Evolutionary conservation across 805 yeast genomes (phyloP).

Genomic region (Wickerhamiella slavikovae): DNA sequence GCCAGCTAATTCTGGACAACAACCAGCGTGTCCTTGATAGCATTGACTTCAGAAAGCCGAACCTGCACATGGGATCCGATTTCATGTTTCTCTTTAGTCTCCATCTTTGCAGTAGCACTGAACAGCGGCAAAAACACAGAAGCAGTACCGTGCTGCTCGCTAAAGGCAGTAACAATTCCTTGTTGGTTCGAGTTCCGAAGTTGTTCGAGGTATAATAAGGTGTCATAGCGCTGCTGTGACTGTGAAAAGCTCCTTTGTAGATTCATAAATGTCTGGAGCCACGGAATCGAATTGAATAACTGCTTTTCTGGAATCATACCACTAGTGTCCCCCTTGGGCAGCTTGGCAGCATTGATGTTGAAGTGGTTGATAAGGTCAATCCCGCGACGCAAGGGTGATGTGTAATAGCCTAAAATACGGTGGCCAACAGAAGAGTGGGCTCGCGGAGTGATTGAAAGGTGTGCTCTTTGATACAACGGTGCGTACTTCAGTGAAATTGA

Average conservation of each 20-base stretch:
- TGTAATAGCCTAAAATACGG: slow-evolving; percentile 43
- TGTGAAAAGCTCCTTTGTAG: background rate
- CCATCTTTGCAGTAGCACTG: too few relatives aligned
- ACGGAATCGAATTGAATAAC: slow-evolving; percentile 2
- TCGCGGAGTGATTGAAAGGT: slow-evolving; percentile 24
- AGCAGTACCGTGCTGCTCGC: too few relatives aligned
- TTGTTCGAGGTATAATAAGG: slow-evolving; percentile 1
- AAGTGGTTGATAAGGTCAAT: slow-evolving; percentile 67
- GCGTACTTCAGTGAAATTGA: slow-evolving; percentile 21
- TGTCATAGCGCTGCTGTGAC: slow-evolving; percentile 1
- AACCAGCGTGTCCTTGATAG: background rate
- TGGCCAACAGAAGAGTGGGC: slow-evolving; percentile 48
- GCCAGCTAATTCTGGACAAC: background rate
- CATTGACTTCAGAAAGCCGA: too few relatives aligned
- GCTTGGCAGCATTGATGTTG: slow-evolving; percentile 34
- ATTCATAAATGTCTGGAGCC: slow-evolving; percentile 2
- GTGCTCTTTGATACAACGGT: slow-evolving; percentile 32
- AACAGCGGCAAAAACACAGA: too few relatives aligned
- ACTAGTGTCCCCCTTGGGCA: slow-evolving; percentile 5
- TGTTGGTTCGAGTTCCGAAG: background rate
- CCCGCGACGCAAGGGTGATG: slow-evolving; percentile 76
- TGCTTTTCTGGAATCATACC: background rate
- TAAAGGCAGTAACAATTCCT: too few relatives aligned
- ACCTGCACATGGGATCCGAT: too few relatives aligned
- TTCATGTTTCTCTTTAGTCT: too few relatives aligned